Percentiles rank a stretch among this genome's conserved stretches.
Evolutionary conservation across 2,329 filamentous ascomycete species (phyloP).

Genomic region (Niveomyces coronatus): DNA sequence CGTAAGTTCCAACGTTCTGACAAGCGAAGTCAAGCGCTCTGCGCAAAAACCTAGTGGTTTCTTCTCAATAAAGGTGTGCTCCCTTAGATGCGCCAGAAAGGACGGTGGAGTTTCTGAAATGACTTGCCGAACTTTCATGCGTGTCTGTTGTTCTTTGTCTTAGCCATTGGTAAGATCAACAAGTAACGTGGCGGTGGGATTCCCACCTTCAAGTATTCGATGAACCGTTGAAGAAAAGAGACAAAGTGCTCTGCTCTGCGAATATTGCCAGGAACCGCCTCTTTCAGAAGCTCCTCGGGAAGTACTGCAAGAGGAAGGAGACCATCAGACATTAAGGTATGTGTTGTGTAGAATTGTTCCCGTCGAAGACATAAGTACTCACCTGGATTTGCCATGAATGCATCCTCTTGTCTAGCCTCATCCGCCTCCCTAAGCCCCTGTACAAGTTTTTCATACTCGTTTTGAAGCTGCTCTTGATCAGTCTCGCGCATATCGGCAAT

Average conservation of each 20-base stretch:
- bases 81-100: slow-evolving; percentile 84
- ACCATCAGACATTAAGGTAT: slow-evolving; percentile 12
- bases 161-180: background rate
- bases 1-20: slow-evolving; percentile 87
- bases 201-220: slow-evolving; percentile 77
- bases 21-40: slow-evolving; percentile 85
- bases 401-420: slow-evolving; percentile 82
- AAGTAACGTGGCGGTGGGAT: background rate
- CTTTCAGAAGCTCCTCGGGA: slow-evolving; percentile 86
- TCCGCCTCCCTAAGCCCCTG: slow-evolving; percentile 83
- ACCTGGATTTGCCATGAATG: slow-evolving; percentile 90
- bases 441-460: slow-evolving; percentile 90
- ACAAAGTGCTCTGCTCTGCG: slow-evolving; percentile 92
- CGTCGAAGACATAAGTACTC: slow-evolving; percentile 14
- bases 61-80: slow-evolving; percentile 94
- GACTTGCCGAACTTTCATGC: slow-evolving; percentile 96
- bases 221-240: slow-evolving; percentile 88
- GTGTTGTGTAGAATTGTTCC: no score
- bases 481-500: slow-evolving; percentile 94
- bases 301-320: slow-evolving; percentile 42
- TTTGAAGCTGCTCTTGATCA: slow-evolving; percentile 87
- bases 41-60: slow-evolving; percentile 93
- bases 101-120: slow-evolving; percentile 95
- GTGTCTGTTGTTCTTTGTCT: slow-evolving; percentile 44
- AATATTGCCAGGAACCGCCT: slow-evolving; percentile 95